A percentile compares a stretch with the other conserved stretches of the same genome.
These are phyloP conservation scores for Solanum ossicruentum DNA, from an alignment of 257 asterid species.

Conservation along the genomic window DNA sequence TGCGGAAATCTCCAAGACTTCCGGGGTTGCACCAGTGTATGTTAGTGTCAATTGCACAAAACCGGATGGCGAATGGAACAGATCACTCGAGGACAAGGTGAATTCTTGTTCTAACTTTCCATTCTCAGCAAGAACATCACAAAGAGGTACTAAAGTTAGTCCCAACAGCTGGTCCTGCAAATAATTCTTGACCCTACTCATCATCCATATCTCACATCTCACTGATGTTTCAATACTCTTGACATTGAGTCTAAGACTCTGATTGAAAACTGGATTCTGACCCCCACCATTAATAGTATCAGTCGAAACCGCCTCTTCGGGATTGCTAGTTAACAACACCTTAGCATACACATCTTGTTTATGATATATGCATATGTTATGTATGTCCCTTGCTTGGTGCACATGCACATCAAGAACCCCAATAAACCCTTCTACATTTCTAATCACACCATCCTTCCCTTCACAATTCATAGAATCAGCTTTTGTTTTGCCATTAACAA, in stretches of 20 bases:
- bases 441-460: slow-evolving; percentile 19
- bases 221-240: slow-evolving; percentile 59
- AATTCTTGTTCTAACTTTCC: slow-evolving; percentile 83
- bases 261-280: slow-evolving; percentile 72
- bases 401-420: slow-evolving; percentile 74
- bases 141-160: slow-evolving; percentile 70
- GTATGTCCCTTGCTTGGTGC: slow-evolving; percentile 85
- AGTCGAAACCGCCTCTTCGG: slow-evolving; percentile 62
- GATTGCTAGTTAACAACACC: slow-evolving; percentile 65
- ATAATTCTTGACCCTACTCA: slow-evolving; percentile 87
- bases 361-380: slow-evolving; percentile 91
- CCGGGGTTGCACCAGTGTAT: slow-evolving; percentile 58
- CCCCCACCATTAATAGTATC: slow-evolving; percentile 90
- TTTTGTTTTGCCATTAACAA: neutral
- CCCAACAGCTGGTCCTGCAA: slow-evolving; percentile 92
- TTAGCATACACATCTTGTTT: slow-evolving; percentile 95
- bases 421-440: slow-evolving; percentile 21
- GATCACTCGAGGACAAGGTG: slow-evolving; percentile 82
- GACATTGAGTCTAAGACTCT: slow-evolving; percentile 46
- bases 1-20: slow-evolving; percentile 45
- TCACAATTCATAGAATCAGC: neutral
- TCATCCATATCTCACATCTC: slow-evolving; percentile 96
- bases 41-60: slow-evolving; percentile 67
- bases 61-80: slow-evolving; percentile 98
- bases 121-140: slow-evolving; percentile 48